A percentile compares a stretch with the other conserved stretches of the same genome.
Conservation (phyloP, 768 basidiomycete species). For the Suillus ampliporus region DNA sequence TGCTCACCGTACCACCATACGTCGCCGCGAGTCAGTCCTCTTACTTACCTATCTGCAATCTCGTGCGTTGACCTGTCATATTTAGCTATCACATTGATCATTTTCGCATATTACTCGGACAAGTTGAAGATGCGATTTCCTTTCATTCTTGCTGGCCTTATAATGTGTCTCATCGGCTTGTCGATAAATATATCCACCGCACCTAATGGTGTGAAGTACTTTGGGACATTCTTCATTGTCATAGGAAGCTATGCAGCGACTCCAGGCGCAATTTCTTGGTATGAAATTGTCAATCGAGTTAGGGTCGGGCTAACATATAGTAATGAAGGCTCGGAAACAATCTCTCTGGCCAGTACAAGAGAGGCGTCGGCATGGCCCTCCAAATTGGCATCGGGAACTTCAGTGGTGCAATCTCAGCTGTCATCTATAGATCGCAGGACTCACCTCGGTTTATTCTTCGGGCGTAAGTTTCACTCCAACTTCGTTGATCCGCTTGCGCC, state of each 20-base stretch:
- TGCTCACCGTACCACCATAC: slow-evolving; percentile 71
- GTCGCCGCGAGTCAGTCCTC: slow-evolving; percentile 57
- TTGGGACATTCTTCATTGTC: slow-evolving; percentile 71
- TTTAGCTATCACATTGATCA: slow-evolving; percentile 53
- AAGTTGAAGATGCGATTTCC: slow-evolving; percentile 56
- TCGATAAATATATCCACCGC: slow-evolving; percentile 62
- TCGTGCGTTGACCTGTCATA: neutral
- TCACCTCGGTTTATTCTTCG: slow-evolving; percentile 61
- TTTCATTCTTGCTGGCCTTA: slow-evolving; percentile 57
- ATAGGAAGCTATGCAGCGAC: slow-evolving; percentile 63
- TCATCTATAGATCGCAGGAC: slow-evolving; percentile 63
- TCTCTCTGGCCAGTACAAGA: slow-evolving; percentile 66
- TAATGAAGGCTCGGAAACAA: slow-evolving; percentile 16
- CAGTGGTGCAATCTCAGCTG: slow-evolving; percentile 64
- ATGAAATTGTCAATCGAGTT: slow-evolving; percentile 12
- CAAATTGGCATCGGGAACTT: slow-evolving; percentile 54
- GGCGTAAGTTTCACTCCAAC: too few relatives aligned
- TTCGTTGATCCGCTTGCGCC: neutral
- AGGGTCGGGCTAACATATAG: neutral
- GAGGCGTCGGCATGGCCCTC: slow-evolving; percentile 68
- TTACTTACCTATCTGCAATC: neutral
- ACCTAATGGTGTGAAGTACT: slow-evolving; percentile 65
- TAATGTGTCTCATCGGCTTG: slow-evolving; percentile 60
- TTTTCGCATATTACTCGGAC: slow-evolving; percentile 64
- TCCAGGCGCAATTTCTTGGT: slow-evolving; percentile 71